Evolutionary conservation across 208 protist species (phyloP), one percentile per base, ranked within the genome.

Genomic region (Wallacemonas sp.): DNA sequence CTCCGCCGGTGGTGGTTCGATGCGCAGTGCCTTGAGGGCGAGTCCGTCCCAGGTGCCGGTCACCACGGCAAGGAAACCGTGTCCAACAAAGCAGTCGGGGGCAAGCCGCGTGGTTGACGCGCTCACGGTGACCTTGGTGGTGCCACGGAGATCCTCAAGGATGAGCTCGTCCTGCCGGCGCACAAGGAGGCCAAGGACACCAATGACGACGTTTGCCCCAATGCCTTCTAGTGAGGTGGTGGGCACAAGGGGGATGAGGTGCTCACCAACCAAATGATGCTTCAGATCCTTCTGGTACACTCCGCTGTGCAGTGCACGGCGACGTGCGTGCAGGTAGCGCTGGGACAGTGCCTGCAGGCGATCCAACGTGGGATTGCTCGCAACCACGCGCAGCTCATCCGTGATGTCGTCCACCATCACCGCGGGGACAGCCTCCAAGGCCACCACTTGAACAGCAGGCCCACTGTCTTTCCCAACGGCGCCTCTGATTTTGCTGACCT

Each of bases 221-320:
- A 93, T 82, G 18, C 91, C 91, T 42, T 96, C 88, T 42, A 96
- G 72, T 8, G 91, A 72, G 25, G 85, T 87, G 26, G 74, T 93
- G 12, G 86, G 76, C 57, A 96, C 68, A 45, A 96, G 71, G 5
- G 84, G 79, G n/a, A 83, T 61, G 26, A 87, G 46, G 14, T 77
- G 70, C 12, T 75, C 69, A 31, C 76, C 65, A 25, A 71, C 62
- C n/a, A 74, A 44, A 22, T 70, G 76, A 38, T 86, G 77, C 52
- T 77, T 79, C 23, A 85, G 28, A 26, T 86, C 83, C 18, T 80
- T 79, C 16, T 81, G 76, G 70, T 91, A 96, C 29, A 93, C 22
- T 14, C 88, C 91, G 65, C 91, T 94, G 29, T 86, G 77, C 48
- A 91, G 67, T 62, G 88, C 94, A 10, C 91, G 79, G 48, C 86